Evolutionary conservation across 371 early-diverging fungal species (phyloP).

Genomic region (Mycotypha africana): DNA sequence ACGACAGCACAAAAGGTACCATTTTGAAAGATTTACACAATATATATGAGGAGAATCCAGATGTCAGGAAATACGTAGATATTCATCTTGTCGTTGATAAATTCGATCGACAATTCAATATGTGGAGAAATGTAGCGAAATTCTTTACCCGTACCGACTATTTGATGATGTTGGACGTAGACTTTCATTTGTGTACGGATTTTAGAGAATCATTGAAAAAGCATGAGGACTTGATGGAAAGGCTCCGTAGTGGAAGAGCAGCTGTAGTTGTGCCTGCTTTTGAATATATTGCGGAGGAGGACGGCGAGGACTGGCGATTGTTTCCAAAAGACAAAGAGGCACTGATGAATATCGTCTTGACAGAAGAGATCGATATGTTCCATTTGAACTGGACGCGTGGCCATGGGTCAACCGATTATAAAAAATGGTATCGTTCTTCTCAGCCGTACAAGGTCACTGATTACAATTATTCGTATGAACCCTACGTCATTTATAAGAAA

Average conservation of each 20-base stretch:
- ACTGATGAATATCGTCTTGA: slow-evolving; percentile 34
- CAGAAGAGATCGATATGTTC: slow-evolving; percentile 52
- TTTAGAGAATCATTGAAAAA: slow-evolving; percentile 39
- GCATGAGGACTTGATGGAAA: slow-evolving; percentile 35
- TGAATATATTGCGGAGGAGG: slow-evolving; percentile 46
- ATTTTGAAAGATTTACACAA: slow-evolving; percentile 43
- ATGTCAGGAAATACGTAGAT: slow-evolving; percentile 51
- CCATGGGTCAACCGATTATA: slow-evolving; percentile 55
- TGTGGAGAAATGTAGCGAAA: slow-evolving; percentile 64
- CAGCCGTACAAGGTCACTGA: slow-evolving; percentile 44
- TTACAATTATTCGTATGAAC: slow-evolving; percentile 59
- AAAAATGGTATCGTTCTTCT: slow-evolving; percentile 43
- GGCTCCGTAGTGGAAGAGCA: slow-evolving; percentile 37
- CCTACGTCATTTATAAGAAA: slow-evolving; percentile 57
- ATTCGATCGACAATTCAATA: slow-evolving; percentile 59
- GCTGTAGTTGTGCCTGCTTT: slow-evolving; percentile 61
- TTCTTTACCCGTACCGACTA: slow-evolving; percentile 56
- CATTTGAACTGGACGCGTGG: slow-evolving; percentile 50
- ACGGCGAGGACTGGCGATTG: slow-evolving; percentile 45
- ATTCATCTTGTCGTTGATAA: slow-evolving; percentile 54
- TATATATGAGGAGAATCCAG: slow-evolving; percentile 42
- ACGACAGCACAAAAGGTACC: slow-evolving; percentile 43
- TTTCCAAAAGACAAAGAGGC: slow-evolving; percentile 46
- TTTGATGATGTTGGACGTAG: slow-evolving; percentile 58
- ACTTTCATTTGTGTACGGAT: slow-evolving; percentile 58